Conservation (phyloP, 139 green algal species). For the Chlorella sp. region DNA sequence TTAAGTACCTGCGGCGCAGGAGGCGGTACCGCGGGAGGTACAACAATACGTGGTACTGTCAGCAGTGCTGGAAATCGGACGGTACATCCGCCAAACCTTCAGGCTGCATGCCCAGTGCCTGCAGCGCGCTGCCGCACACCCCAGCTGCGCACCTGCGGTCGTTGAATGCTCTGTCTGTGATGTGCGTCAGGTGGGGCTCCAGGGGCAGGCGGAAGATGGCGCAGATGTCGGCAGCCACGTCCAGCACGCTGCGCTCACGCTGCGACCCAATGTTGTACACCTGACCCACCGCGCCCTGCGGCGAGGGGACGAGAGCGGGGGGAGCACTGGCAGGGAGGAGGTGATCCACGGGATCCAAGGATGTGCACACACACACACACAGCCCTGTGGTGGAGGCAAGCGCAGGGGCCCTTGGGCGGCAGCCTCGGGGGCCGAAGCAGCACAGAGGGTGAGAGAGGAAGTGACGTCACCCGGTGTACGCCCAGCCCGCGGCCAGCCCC, state of each 20-base stretch:
- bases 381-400: neutral
- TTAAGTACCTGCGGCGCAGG: conserved; percentile 38
- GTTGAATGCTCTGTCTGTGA: conserved; percentile 89
- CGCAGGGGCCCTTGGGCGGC: neutral
- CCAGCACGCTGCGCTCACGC: conserved; percentile 89
- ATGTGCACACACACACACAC: too few relatives aligned
- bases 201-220: conserved; percentile 62
- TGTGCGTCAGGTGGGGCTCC: conserved; percentile 56
- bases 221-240: conserved; percentile 81
- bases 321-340: neutral
- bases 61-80: too few relatives aligned
- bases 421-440: too few relatives aligned
- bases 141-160: conserved; percentile 54
- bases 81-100: too few relatives aligned
- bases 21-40: neutral
- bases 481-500: neutral
- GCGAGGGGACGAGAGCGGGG: neutral
- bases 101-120: neutral
- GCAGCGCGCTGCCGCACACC: neutral
- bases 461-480: neutral
- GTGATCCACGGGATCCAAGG: too few relatives aligned
- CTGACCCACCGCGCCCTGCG: conserved; percentile 65
- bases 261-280: conserved; percentile 99
- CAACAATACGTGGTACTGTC: neutral
- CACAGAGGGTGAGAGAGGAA: too few relatives aligned